Base-by-base conservation (phyloP, 129 eudicot genomes). In the Arctium lappa region DNA sequence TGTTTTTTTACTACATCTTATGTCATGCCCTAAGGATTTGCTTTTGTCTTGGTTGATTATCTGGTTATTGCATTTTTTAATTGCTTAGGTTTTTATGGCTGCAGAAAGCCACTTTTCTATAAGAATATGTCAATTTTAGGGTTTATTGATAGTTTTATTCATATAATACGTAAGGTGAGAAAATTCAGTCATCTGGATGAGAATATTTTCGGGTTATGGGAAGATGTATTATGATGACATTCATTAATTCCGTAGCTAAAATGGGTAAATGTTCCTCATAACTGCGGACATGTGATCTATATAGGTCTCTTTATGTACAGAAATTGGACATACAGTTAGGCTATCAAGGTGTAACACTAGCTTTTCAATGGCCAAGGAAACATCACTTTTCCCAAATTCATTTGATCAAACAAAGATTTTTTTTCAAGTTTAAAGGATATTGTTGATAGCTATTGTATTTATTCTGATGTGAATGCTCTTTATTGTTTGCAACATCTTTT, bases 11-110 rank as follows among this genome's bases (percentile, higher is more conserved):
- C 22, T 3, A 33, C 48, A 44, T 73, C 68, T 6, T 31, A 22
- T 56, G 56, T 29, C 31, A 13, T 56, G 29, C 11, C 38, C 10
- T 34, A 37, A 27, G 72, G 78, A 22, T 72, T 72, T 56, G 60
- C 63, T 36, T 81, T 81, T 6, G 9, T 53, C 15, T 60, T 73
- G 36, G 72, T 1, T 46, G 69, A 70, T 69, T 60, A 70, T 80
- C 69, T 80, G 76, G 11, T 70, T 80, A 69, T 40, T 69, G 69
- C 50, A 46, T 70, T 48, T 53, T 72, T 73, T 8, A 73, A 37
- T 56, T 72, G 73, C 11, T 7, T 30, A 60, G 78, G 38, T 60
- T 5, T 60, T 4, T 60, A n/a, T 34, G 30, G 37, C 40, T 62
- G 73, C 60, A 63, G 73, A 78, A 37, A 75, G 68, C 40, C 18